These are phyloP conservation scores for Pulveroboletus sp. DNA, from an alignment of 768 basidiomycete species.

Conservation along the genomic window DNA sequence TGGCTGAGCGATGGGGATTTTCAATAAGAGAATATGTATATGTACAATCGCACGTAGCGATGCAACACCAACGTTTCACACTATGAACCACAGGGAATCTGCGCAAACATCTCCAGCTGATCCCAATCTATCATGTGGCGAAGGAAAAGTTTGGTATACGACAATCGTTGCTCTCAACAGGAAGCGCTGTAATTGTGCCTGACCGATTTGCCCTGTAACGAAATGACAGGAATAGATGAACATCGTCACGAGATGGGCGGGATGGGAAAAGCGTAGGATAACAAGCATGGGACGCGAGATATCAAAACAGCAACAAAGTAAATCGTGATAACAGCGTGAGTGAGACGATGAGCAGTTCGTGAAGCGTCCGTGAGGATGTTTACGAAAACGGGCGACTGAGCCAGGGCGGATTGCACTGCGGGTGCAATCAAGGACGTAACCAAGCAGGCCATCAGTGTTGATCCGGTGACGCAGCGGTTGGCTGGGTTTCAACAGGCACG, in stretches of 20 bases:
- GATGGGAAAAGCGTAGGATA: constrained; percentile 9
- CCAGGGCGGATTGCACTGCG: background rate
- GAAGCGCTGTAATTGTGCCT: constrained; percentile 5
- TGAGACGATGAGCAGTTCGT: background rate
- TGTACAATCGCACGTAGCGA: constrained; percentile 1
- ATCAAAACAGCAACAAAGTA: constrained; percentile 27
- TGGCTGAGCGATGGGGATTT: too few relatives aligned
- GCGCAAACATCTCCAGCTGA: background rate
- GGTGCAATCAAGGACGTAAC: background rate
- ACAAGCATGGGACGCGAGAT: constrained; percentile 21
- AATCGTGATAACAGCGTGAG: constrained; percentile 23
- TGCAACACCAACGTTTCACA: background rate
- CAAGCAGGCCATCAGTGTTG: constrained; percentile 9
- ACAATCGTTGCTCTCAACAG: constrained; percentile 3
- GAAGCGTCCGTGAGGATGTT: constrained; percentile 6
- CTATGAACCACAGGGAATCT: background rate
- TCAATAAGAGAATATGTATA: too few relatives aligned
- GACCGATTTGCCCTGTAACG: constrained; percentile 8
- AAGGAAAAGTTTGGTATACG: constrained; percentile 15
- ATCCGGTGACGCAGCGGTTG: constrained; percentile 2
- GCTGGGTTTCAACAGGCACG: constrained; percentile 10
- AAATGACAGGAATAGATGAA: constrained; percentile 6
- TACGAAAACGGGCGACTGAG: constrained; percentile 2
- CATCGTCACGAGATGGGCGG: background rate
- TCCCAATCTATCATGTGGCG: constrained; percentile 6